Conservation (phyloP, 768 basidiomycete species). For the Ramaria sp. region DNA sequence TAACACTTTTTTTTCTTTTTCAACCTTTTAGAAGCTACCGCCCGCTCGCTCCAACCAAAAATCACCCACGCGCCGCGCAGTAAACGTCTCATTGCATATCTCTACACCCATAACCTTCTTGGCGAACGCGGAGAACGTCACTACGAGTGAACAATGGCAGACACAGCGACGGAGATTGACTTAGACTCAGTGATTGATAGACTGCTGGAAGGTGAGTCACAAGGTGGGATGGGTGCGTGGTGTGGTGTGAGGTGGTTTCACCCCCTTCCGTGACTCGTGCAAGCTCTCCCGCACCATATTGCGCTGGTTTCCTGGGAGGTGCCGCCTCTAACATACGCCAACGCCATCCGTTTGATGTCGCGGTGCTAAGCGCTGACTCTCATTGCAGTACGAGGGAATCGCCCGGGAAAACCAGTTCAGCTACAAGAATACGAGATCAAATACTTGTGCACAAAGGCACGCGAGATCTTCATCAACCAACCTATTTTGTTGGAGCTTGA, state of each 20-base stretch:
- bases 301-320: not conserved
- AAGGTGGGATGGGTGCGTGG: conserved; percentile 2
- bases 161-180: conserved; percentile 87
- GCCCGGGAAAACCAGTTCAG: conserved; percentile 97
- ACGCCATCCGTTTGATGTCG: conserved; percentile 5
- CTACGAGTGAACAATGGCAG: conserved; percentile 41
- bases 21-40: not conserved
- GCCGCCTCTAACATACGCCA: not conserved
- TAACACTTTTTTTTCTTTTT: not conserved
- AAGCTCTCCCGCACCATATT: not conserved
- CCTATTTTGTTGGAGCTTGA: conserved; percentile 96
- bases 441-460: conserved; percentile 95
- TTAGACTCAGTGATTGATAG: conserved; percentile 99
- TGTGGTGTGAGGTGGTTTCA: not conserved
- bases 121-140: not conserved
- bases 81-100: not conserved
- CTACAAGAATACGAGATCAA: conserved; percentile 99
- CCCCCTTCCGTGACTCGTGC: not conserved
- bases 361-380: not conserved
- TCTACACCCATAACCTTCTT: not conserved
- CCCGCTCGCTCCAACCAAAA: not conserved
- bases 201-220: conserved; percentile 85
- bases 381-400: conserved; percentile 85
- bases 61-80: not conserved
- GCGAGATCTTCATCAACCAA: conserved; percentile 99